These are phyloP conservation scores for Diutina rugosa DNA, from an alignment of 1,139 yeast species.

Conservation along the genomic window DNA sequence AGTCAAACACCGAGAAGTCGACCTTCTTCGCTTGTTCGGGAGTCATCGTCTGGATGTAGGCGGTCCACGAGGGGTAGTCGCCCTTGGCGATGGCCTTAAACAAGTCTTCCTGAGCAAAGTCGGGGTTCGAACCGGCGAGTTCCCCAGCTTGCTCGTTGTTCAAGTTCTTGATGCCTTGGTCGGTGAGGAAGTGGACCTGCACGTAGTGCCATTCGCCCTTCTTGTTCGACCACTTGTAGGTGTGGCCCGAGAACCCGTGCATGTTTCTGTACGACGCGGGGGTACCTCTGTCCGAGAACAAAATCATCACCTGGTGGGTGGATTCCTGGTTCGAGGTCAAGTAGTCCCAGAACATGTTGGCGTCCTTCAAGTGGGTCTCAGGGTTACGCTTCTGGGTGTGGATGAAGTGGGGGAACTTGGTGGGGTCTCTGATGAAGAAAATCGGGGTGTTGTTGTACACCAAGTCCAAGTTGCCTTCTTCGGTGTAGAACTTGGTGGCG, in stretches of 20 bases:
- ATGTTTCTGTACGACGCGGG: conserved; percentile 53
- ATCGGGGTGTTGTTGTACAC: conserved; percentile 87
- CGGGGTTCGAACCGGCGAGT: conserved; percentile 51
- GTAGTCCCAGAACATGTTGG: conserved; percentile 64
- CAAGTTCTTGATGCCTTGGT: conserved; percentile 47
- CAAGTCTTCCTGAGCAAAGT: conserved; percentile 50
- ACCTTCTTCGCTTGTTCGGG: conserved; percentile 47
- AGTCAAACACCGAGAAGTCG: conserved; percentile 54
- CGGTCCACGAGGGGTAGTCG: conserved; percentile 51
- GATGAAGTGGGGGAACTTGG: conserved; percentile 79
- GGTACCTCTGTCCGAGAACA: conserved; percentile 59
- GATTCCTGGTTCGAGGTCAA: conserved; percentile 51
- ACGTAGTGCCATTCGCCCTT: conserved; percentile 57
- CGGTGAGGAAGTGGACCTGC: conserved; percentile 48
- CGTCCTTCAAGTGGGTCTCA: conserved; percentile 43
- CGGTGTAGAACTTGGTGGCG: conserved; percentile 72
- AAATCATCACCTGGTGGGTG: conserved; percentile 47
- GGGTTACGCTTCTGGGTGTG: conserved; percentile 85
- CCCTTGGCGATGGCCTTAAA: conserved; percentile 50
- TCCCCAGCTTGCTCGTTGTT: conserved; percentile 45
- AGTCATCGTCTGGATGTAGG: conserved; percentile 57
- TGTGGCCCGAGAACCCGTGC: conserved; percentile 66
- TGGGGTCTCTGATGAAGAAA: conserved; percentile 76
- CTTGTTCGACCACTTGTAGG: conserved; percentile 55
- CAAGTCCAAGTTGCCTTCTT: conserved; percentile 80